Evolutionary conservation across 2,329 filamentous ascomycete genomes (phyloP), one percentile per base, ranked within the genome.

Genomic region (Bisporella sp.): DNA sequence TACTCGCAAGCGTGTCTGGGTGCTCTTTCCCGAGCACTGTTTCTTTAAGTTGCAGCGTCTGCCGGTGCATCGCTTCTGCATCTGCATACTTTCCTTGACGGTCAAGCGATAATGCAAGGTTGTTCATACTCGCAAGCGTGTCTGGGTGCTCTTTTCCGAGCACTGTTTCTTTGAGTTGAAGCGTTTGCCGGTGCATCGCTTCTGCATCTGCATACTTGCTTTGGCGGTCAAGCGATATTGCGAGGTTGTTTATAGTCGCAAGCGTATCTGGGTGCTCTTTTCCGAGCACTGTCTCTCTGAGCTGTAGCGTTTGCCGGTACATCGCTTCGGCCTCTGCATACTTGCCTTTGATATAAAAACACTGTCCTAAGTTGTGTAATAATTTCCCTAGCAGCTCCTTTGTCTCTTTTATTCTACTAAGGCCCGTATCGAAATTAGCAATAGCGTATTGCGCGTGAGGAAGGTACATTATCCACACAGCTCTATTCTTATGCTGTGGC

Each of bases 61-160:
- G n/a, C n/a, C n/a, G n/a, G n/a, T n/a, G n/a, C n/a, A n/a, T n/a
- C n/a, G n/a, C n/a, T n/a, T n/a, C n/a, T n/a, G n/a, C n/a, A n/a
- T n/a, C n/a, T n/a, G n/a, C n/a, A n/a, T n/a, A n/a, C n/a, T n/a
- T n/a, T n/a, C n/a, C n/a, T n/a, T n/a, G n/a, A n/a, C n/a, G n/a
- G n/a, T n/a, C n/a, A n/a, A n/a, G n/a, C n/a, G n/a, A n/a, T n/a
- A n/a, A n/a, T n/a, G n/a, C n/a, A n/a, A n/a, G n/a, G n/a, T 45
- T 55, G 40, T 43, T 46, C 47, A 60, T 59, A 39, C 43, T 55
- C 11, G 6, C 40, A 8, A 55, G 50, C 40, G 35, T 55, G 45
- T 55, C 41, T 29, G 5, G 35, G 3, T 21, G 21, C 2, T 21
- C 21, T 21, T 21, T 21, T 3, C 21, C 21, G 21, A 21, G 21